Evolutionary conservation across 139 green algal genomes (phyloP), one percentile per base, ranked within the genome.

Genomic region (Monoraphidium neglectum): DNA sequence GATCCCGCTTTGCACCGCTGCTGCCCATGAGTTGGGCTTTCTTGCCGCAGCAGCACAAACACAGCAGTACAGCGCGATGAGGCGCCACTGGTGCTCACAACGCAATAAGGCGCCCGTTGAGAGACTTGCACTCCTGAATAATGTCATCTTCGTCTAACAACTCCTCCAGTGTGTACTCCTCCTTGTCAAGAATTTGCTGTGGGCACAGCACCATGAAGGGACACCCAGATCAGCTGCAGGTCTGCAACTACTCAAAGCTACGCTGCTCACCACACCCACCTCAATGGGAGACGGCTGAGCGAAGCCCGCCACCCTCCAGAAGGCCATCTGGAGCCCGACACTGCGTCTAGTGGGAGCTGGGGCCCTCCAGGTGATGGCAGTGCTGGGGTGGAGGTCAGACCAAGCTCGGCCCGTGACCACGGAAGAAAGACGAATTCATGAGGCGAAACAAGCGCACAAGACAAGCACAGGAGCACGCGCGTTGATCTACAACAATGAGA

Each of bases 141-240:
- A 98, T 78, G 80, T 98, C 95, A 56, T 97, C 94, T 78, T 98
- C 94, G 36, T 97, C 90, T 28, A 98, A 84, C 49, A 98, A 86
- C 75, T 98, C 95, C 76, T 97, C 95, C 24, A 98, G 73, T 0
- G 87, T 95, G 79, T 91, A 98, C 23, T 90, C 76, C 13, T 96
- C 88, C 72, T 93, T 95, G 85, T 98, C 94, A 6, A 98, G 79
- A 28, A 98, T 95, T 66, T 82, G 78, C 86, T 98, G 88, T 33
- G 92, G 56, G 12, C 82, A 15, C 28, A 4, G 28, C 53, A 57
- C 0, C 33, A 5, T 28, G 21, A 4, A 13, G 26, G 38, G 32
- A 57, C 54, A 35, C n/a, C 12, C 53, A 28, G 53, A 67, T 76
- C 36, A 68, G 61, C 57, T 32, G 35, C 53, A 28, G 38, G n/a